Conservation (phyloP, 352 stramenopile species). For the Phytophthora vignae region DNA sequence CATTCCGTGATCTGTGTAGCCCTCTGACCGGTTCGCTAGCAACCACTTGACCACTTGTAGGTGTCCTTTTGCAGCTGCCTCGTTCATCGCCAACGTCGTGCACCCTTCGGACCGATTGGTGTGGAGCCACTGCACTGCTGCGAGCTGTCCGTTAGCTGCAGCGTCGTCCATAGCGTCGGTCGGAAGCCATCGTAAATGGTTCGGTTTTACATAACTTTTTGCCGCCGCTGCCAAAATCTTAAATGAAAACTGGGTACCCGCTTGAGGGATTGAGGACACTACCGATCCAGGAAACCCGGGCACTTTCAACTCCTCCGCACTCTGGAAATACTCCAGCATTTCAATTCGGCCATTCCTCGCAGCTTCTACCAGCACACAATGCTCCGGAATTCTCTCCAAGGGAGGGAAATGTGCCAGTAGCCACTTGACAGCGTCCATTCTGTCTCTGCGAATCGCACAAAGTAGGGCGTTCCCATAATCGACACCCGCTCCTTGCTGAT, state of each 20-base stretch:
- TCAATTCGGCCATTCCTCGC: neutral
- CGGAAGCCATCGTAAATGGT: too few species aligned
- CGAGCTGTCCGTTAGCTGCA: neutral
- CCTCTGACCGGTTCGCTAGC: neutral
- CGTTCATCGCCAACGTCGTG: neutral
- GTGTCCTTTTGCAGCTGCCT: neutral
- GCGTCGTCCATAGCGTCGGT: neutral
- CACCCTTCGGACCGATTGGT: neutral
- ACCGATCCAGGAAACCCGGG: too few species aligned
- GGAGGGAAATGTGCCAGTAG: neutral
- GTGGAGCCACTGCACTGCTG: neutral
- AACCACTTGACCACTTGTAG: neutral
- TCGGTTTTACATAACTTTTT: too few species aligned
- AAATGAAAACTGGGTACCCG: too few species aligned
- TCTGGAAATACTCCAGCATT: neutral
- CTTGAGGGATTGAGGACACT: too few species aligned
- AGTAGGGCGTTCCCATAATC: neutral
- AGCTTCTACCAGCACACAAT: neutral
- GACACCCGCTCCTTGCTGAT: neutral
- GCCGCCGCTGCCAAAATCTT: too few species aligned
- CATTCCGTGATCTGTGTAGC: neutral
- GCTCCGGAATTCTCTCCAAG: neutral
- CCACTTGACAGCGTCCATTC: neutral
- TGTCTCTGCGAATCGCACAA: neutral
- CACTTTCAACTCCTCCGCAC: too few species aligned